Evolutionary conservation across 139 green algal species (phyloP).

Genomic region (Micractinium conductrix): DNA sequence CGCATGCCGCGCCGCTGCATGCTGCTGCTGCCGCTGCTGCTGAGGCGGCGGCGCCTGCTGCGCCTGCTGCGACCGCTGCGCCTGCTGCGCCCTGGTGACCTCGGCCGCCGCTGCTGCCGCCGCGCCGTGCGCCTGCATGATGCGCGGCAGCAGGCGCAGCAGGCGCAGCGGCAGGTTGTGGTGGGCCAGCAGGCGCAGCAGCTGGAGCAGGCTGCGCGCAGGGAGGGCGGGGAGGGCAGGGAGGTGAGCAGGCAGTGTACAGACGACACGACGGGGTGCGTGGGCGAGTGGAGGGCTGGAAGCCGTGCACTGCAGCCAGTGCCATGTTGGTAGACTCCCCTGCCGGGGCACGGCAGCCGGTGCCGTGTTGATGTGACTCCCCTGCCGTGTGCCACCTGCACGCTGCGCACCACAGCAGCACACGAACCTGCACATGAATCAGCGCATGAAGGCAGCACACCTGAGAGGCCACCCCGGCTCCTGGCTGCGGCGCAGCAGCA

Average conservation of each 20-base stretch:
- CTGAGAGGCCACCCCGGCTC: slow-evolving; percentile 5
- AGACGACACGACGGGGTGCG: too few species aligned
- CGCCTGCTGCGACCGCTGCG: neutral
- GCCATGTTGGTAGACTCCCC: too few species aligned
- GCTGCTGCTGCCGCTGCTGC: neutral
- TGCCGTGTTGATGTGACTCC: too few species aligned
- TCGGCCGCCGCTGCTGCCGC: slow-evolving; percentile 4
- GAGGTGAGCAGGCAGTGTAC: too few species aligned
- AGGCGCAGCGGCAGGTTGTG: slow-evolving; percentile 36
- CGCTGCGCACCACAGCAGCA: neutral
- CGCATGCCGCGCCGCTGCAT: neutral
- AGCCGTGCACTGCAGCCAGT: too few species aligned
- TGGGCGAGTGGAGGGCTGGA: too few species aligned
- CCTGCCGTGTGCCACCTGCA: too few species aligned
- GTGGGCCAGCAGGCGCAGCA: slow-evolving; percentile 39
- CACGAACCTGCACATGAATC: neutral
- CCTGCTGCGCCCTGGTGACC: too few species aligned
- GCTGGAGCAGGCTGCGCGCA: slow-evolving; percentile 25
- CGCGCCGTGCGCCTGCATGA: neutral
- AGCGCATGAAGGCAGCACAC: neutral
- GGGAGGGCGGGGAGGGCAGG: neutral
- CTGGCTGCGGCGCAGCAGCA: slow-evolving; percentile 20
- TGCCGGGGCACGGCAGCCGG: too few species aligned
- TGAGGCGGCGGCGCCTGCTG: neutral
- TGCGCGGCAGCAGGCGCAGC: slow-evolving; percentile 11